Percentiles rank a stretch among this genome's conserved stretches.
phyloP scores from a whole-genome alignment of 2,329 filamentous ascomycete genomes.

The Pyrenochaeta sp. region DNA sequence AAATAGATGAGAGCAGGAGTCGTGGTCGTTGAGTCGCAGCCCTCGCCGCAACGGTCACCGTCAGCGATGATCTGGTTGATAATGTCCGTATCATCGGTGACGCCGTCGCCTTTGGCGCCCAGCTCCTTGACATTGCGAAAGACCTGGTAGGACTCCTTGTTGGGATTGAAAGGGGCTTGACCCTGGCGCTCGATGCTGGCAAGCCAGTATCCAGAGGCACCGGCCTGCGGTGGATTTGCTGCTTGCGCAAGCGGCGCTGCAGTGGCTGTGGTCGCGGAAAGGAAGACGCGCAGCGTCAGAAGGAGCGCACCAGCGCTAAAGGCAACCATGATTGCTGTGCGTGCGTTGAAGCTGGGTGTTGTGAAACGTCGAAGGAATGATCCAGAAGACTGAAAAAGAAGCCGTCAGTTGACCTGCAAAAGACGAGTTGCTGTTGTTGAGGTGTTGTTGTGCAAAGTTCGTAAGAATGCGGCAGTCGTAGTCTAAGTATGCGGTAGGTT shows the following conservation, averaged over 20 bases:
- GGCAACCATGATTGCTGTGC: conserved; percentile 48
- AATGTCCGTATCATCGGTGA: conserved; percentile 83
- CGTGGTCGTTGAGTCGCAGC: conserved; percentile 85
- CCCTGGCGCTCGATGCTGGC: conserved; percentile 74
- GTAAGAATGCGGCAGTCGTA: conserved; percentile 18
- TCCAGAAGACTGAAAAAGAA: conserved; percentile 28
- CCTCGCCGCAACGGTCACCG: conserved; percentile 80
- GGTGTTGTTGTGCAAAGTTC: conserved; percentile 16
- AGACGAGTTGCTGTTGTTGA: conserved; percentile 26
- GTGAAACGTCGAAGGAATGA: conserved; percentile 23
- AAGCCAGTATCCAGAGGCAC: conserved; percentile 71
- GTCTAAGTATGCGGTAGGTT: conserved; percentile 19
- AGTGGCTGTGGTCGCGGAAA: conserved; percentile 39
- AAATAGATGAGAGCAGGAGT: conserved; percentile 91
- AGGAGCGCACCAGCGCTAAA: conserved; percentile 49
- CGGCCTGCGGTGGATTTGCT: conserved; percentile 28
- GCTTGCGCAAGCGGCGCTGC: conserved; percentile 41
- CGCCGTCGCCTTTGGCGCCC: conserved; percentile 64
- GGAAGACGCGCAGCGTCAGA: conserved; percentile 48
- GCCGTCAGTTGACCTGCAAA: conserved; percentile 42
- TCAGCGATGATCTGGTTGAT: conserved; percentile 84
- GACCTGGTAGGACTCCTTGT: conserved; percentile 67
- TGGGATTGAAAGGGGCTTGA: conserved; percentile 67
- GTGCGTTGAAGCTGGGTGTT: conserved; percentile 24
- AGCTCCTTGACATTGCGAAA: conserved; percentile 60